Base-by-base conservation (phyloP, 345 rosid species). In the Anacardium occidentale region DNA sequence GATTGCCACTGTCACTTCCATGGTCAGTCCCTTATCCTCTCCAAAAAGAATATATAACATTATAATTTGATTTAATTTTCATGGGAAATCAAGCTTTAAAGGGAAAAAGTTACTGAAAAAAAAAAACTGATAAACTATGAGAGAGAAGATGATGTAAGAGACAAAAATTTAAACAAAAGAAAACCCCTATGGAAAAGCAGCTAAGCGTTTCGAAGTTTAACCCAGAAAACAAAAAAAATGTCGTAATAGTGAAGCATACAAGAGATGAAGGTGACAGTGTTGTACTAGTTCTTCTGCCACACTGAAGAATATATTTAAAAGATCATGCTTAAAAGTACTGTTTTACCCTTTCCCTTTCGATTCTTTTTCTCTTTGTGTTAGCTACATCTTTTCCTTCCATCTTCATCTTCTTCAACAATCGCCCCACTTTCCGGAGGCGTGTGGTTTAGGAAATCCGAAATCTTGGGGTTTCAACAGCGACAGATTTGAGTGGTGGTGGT, bases 361-460 rank as follows among this genome's bases (percentile, higher is more conserved):
- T 13, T 12, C 40, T 0, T 26, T 22, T 57, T 3, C 14, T n/a
- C 34, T 20, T 44, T 17, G 17, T 17, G 5, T 37, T 6, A 37
- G 42, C 42, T 5, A 37, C 8, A 5, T 8, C 42, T 7, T 37
- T 37, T 37, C 9, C 42, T 1, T 37, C 7, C 42, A 37, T 37
- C 42, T 37, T 37, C 42, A 4, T 5, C 1, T 5, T 25, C 11
- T 54, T 72, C 69, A 79, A 63, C 83, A 80, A 24, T 79, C 79
- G 12, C 78, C 83, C 88, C 86, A 84, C 15, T 86, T 61, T 57
- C 70, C 80, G 0, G 87, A 75, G 58, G 79, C 79, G 17, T 84
- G 44, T 61, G 84, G 71, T 64, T 79, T 88, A 56, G 79, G 72
- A 75, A 79, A 87, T 74, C 88, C 87, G 58, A 87, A 75, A 67